Percentiles rank a stretch among this genome's conserved stretches.
Conservation (phyloP, 345 rosid genomes). For the Turritis glabra region DNA sequence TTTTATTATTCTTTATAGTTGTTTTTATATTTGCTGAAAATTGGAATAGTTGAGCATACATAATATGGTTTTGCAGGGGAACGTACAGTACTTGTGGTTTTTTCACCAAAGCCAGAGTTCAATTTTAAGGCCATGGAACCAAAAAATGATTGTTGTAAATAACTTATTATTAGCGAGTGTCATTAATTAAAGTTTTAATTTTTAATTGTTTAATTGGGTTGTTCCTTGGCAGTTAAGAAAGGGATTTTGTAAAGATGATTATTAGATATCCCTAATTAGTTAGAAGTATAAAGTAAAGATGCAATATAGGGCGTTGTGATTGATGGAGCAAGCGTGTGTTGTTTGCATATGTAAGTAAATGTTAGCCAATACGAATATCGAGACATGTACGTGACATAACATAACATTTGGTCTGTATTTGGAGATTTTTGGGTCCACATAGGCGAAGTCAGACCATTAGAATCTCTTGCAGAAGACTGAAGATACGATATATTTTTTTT, state of each 20-base stretch:
- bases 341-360: conserved; percentile 4
- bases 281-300: background rate
- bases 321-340: conserved; percentile 27
- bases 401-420: conserved; percentile 38
- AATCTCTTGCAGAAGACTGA: conserved; percentile 37
- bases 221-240: conserved; percentile 8
- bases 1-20: background rate
- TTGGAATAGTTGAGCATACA: background rate
- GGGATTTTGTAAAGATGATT: background rate
- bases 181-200: background rate
- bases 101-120: background rate
- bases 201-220: background rate
- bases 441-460: conserved; percentile 32
- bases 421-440: conserved; percentile 35
- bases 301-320: conserved; percentile 18
- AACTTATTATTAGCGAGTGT: background rate
- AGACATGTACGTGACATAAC: conserved; percentile 40
- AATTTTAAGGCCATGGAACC: no score
- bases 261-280: background rate
- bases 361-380: conserved; percentile 42
- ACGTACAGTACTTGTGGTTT: background rate
- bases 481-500: conserved; percentile 22
- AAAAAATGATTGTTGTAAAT: background rate
- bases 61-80: background rate
- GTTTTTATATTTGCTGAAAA: background rate